Evolutionary conservation across 805 yeast genomes (phyloP).

Genomic region (Pichia nanzhaoensis): DNA sequence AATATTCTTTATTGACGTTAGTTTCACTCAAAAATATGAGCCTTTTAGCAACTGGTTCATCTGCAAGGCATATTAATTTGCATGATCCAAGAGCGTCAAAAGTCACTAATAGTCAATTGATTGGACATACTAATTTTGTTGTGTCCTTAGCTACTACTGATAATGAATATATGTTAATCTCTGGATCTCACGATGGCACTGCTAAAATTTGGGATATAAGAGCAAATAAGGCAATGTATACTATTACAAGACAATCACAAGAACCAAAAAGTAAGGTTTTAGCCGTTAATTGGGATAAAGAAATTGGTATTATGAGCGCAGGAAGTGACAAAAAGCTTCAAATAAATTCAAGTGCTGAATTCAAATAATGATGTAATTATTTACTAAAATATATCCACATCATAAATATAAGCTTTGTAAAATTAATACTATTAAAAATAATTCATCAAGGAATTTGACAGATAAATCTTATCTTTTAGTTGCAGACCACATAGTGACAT

Average conservation of each 20-base stretch:
- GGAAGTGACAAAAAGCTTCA: conserved; percentile 93
- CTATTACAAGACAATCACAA: conserved; percentile 66
- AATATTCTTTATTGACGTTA: conserved; percentile 75
- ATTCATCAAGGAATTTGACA: too few relatives aligned
- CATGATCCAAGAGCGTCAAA: conserved; percentile 84
- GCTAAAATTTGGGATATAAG: conserved; percentile 94
- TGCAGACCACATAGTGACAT: conserved; percentile 51
- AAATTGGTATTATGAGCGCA: conserved; percentile 82
- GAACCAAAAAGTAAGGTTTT: conserved; percentile 62
- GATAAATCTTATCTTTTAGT: conserved; percentile 17
- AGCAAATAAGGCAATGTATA: conserved; percentile 73
- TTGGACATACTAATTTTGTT: conserved; percentile 90
- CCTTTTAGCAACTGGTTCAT: conserved; percentile 85
- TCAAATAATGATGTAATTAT: conserved; percentile 14
- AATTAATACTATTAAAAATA: too few relatives aligned
- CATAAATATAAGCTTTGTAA: too few relatives aligned
- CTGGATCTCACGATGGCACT: conserved; percentile 94
- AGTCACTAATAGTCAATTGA: conserved; percentile 60
- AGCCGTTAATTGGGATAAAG: conserved; percentile 76
- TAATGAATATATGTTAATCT: conserved; percentile 74
- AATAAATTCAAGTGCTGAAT: conserved; percentile 44
- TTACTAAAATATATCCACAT: too few relatives aligned
- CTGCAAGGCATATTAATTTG: conserved; percentile 93
- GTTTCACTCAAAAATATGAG: conserved; percentile 60
- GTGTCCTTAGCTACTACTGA: conserved; percentile 71